These are phyloP conservation scores for Camellia oleifera DNA, from an alignment of 179 eudicot species.

Conservation along the genomic window DNA sequence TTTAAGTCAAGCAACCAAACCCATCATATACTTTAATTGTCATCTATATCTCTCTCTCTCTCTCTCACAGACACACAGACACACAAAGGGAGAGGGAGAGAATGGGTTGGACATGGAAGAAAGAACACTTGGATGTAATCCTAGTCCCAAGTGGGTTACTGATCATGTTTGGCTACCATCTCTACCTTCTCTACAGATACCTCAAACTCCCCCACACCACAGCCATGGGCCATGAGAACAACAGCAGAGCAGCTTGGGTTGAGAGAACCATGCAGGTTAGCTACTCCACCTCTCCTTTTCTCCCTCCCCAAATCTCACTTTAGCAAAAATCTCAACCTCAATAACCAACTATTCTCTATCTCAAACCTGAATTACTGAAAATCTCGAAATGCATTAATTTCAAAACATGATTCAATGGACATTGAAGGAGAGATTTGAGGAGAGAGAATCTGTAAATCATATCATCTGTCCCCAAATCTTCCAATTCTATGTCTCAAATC, in stretches of 20 bases:
- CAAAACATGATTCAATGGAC: too few relatives aligned
- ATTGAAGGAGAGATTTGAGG: too few relatives aligned
- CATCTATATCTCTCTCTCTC: too few relatives aligned
- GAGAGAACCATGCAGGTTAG: conserved; percentile 39
- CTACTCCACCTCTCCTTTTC: too few relatives aligned
- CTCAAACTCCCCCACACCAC: conserved; percentile 24
- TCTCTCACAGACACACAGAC: too few relatives aligned
- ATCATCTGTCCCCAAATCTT: too few relatives aligned
- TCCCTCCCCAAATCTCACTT: neutral
- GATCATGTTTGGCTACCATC: conserved; percentile 48
- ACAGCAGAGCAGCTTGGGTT: conserved; percentile 51
- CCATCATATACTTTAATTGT: neutral
- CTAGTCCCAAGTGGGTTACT: conserved; percentile 55
- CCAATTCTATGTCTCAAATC: too few relatives aligned
- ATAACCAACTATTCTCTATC: too few relatives aligned
- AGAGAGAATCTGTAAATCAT: too few relatives aligned
- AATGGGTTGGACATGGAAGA: conserved; percentile 11
- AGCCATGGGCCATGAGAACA: conserved; percentile 53
- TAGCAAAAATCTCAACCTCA: too few relatives aligned
- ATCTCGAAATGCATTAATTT: too few relatives aligned
- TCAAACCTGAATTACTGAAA: too few relatives aligned
- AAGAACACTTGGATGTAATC: conserved; percentile 48
- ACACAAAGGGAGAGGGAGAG: conserved; percentile 18
- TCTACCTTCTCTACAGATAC: conserved; percentile 44
- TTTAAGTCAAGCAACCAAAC: neutral